phyloP scores from a whole-genome alignment of 139 green algal species.

The Penium margaritaceum region DNA sequence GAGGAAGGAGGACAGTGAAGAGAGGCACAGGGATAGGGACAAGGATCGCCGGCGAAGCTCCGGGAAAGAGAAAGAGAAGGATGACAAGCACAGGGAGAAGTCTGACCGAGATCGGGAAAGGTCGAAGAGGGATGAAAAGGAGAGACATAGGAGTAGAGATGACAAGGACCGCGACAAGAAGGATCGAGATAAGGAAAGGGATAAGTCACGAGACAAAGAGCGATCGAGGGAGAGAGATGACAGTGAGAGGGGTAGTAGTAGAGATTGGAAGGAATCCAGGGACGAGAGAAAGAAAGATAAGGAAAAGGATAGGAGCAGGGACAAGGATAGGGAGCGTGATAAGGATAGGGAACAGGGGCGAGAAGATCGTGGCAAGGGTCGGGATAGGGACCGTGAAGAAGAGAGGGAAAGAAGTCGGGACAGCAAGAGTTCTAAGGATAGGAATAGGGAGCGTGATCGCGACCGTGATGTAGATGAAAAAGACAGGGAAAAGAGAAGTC shows the following conservation, averaged over 20 bases:
- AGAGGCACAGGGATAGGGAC: conserved; percentile 23
- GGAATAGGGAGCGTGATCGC: conserved; percentile 15
- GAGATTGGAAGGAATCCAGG: conserved; percentile 2
- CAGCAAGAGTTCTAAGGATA: conserved; percentile 12
- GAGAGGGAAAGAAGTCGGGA: conserved; percentile 10
- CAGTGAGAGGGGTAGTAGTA: not conserved
- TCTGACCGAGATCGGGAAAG: conserved; percentile 27
- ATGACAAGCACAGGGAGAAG: not conserved
- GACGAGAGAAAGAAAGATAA: conserved; percentile 17
- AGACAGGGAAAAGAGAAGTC: conserved; percentile 27
- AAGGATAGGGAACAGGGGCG: conserved; percentile 20
- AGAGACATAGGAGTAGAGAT: conserved; percentile 35
- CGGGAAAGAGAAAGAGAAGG: conserved; percentile 16
- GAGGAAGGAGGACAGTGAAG: conserved; percentile 26
- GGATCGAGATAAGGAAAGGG: conserved; percentile 25
- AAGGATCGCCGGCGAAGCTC: conserved; percentile 8
- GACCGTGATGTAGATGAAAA: conserved; percentile 19
- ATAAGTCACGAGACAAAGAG: conserved; percentile 17
- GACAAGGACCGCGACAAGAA: conserved; percentile 13
- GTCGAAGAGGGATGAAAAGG: conserved; percentile 15
- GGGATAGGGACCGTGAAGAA: conserved; percentile 11
- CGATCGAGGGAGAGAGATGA: conserved; percentile 1
- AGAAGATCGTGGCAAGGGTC: conserved; percentile 15
- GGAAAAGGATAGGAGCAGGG: conserved; percentile 12
- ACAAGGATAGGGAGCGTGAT: conserved; percentile 11